Evolutionary conservation across 225 moss, liverwort and hornwort genomes (phyloP).

Genomic region (Straminergon stramineum): DNA sequence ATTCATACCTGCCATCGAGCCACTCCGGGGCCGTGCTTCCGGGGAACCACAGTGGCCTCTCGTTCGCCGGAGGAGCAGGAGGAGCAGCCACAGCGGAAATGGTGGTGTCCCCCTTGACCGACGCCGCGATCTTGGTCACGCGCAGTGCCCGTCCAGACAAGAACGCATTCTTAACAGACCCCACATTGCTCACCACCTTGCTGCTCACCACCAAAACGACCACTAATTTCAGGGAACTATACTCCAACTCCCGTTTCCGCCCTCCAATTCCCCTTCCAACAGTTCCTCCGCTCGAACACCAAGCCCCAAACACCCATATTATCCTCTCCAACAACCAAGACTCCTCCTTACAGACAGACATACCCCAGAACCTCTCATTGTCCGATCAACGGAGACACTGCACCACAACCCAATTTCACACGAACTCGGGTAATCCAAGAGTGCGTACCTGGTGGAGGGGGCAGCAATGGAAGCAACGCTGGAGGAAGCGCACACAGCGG

Average conservation of each 20-base stretch:
- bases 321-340: not conserved
- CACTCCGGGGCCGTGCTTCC: conserved; percentile 69
- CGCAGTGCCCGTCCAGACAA: conserved; percentile 66
- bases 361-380: not conserved
- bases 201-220: conserved; percentile 18
- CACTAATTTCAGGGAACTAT: not conserved
- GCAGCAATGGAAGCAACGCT: conserved; percentile 68
- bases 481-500: conserved; percentile 68
- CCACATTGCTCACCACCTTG: conserved; percentile 54
- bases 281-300: not conserved
- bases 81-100: conserved; percentile 28
- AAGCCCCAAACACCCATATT: not conserved
- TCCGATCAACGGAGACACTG: not conserved
- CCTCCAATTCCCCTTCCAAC: not conserved
- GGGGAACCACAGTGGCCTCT: conserved; percentile 91
- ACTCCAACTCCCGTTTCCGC: not conserved
- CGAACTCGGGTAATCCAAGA: not conserved
- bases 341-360: not conserved
- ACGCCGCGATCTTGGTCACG: conserved; percentile 24
- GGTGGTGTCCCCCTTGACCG: conserved; percentile 17
- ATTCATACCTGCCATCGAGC: conserved; percentile 64
- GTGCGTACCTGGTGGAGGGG: conserved; percentile 60
- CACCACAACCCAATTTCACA: not conserved
- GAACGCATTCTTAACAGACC: conserved; percentile 55
- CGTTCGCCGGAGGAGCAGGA: conserved; percentile 1